These are phyloP conservation scores for Dujonia santamariae DNA, from an alignment of 1,139 yeast genomes.

Conservation along the genomic window DNA sequence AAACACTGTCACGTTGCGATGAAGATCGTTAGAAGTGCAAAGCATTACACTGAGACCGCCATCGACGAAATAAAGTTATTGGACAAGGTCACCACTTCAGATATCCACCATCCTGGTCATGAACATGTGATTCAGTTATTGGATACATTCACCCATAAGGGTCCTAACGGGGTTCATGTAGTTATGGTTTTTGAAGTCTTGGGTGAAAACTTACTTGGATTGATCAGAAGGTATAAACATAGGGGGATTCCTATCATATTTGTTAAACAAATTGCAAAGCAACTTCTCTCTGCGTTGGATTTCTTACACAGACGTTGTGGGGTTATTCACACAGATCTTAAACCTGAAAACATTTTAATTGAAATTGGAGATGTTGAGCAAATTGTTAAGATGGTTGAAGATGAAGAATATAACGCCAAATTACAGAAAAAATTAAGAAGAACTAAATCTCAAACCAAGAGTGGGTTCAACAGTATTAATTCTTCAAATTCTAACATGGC, in stretches of 20 bases:
- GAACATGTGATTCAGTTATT: constrained; percentile 61
- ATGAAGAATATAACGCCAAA: constrained; percentile 49
- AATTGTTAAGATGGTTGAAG: constrained; percentile 55
- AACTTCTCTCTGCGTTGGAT: constrained; percentile 71
- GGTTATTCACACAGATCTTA: constrained; percentile 86
- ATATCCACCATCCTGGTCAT: constrained; percentile 62
- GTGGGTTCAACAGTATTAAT: constrained; percentile 16
- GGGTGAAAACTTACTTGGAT: constrained; percentile 75
- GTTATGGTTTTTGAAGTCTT: constrained; percentile 89
- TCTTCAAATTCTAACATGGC: constrained; percentile 5
- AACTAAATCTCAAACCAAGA: constrained; percentile 17
- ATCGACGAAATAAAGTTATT: constrained; percentile 76
- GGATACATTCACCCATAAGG: constrained; percentile 65
- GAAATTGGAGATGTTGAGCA: constrained; percentile 77
- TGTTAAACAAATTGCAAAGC: constrained; percentile 80
- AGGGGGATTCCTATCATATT: constrained; percentile 72
- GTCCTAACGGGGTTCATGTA: constrained; percentile 75
- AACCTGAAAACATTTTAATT: constrained; percentile 85
- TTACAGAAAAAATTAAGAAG: constrained; percentile 37
- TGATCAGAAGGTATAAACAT: constrained; percentile 65
- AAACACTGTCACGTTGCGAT: constrained; percentile 70
- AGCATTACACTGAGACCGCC: constrained; percentile 80
- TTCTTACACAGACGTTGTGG: constrained; percentile 83
- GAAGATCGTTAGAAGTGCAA: constrained; percentile 77
- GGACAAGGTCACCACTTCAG: constrained; percentile 42